Evolutionary conservation across 2,329 filamentous ascomycete genomes (phyloP).

Genomic region (Cytospora chrysosperma): DNA sequence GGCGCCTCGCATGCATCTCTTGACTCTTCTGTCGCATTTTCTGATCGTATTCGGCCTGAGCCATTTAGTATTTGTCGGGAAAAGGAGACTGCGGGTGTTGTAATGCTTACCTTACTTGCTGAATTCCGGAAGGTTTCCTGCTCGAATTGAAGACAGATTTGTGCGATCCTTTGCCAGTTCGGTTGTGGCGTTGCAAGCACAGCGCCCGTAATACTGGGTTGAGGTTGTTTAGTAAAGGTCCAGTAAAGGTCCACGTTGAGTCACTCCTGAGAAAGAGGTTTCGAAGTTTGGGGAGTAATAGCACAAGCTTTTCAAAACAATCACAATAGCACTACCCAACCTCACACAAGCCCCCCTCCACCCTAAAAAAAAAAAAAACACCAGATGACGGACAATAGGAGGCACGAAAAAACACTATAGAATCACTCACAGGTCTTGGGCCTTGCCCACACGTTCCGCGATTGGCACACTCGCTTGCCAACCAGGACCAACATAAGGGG

Average conservation of each 20-base stretch:
- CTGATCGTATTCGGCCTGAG: constrained; percentile 50
- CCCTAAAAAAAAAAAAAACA: too few relatives aligned
- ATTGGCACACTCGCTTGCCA: constrained; percentile 37
- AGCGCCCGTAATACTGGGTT: constrained; percentile 50
- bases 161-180: constrained; percentile 43
- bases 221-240: constrained; percentile 9
- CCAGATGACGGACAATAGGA: neutral
- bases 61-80: constrained; percentile 26
- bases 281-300: neutral
- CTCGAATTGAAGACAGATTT: constrained; percentile 47
- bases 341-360: neutral
- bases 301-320: neutral
- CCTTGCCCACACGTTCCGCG: constrained; percentile 35
- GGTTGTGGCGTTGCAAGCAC: constrained; percentile 43
- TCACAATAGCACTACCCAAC: neutral
- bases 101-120: constrained; percentile 46
- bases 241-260: neutral
- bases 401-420: neutral
- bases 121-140: constrained; percentile 46
- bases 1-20: constrained; percentile 51
- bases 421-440: constrained; percentile 37
- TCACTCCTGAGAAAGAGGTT: neutral
- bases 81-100: neutral
- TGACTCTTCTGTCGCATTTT: constrained; percentile 45
- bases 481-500: constrained; percentile 24